Conservation (phyloP, 306 rosid species). For the Rosa lucieae region DNA sequence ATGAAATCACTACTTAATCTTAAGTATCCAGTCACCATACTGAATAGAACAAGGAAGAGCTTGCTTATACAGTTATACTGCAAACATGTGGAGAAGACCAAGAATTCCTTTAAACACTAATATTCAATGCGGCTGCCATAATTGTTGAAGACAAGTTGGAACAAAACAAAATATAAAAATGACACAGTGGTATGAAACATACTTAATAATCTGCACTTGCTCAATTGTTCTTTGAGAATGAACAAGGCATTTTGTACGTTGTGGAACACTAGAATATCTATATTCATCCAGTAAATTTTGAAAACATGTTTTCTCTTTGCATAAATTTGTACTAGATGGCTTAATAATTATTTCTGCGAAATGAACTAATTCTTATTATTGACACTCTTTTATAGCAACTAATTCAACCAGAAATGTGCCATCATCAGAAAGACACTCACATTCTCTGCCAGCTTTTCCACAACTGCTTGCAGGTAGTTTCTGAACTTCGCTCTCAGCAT, state of each 20-base stretch:
- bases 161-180: neutral
- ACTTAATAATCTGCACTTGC: neutral
- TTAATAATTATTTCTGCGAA: neutral
- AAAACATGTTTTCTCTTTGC: neutral
- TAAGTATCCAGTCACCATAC: conserved; percentile 1
- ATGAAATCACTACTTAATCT: conserved; percentile 12
- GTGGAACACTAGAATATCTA: neutral
- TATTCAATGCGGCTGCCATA: neutral
- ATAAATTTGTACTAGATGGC: neutral
- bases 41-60: neutral
- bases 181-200: neutral
- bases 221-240: neutral
- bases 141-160: neutral
- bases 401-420: conserved; percentile 10
- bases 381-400: neutral
- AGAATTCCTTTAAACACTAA: neutral
- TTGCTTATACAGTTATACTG: neutral
- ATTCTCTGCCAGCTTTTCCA: conserved; percentile 87
- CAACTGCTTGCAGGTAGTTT: conserved; percentile 81
- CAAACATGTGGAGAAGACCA: neutral
- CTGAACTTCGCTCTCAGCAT: conserved; percentile 96
- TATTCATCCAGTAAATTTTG: neutral
- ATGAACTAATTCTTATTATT: neutral
- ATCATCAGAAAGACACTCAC: conserved; percentile 47
- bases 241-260: neutral